These are phyloP conservation scores for Rhodotorula sp. DNA, from an alignment of 1,284 basidiomycete species.

Conservation along the genomic window DNA sequence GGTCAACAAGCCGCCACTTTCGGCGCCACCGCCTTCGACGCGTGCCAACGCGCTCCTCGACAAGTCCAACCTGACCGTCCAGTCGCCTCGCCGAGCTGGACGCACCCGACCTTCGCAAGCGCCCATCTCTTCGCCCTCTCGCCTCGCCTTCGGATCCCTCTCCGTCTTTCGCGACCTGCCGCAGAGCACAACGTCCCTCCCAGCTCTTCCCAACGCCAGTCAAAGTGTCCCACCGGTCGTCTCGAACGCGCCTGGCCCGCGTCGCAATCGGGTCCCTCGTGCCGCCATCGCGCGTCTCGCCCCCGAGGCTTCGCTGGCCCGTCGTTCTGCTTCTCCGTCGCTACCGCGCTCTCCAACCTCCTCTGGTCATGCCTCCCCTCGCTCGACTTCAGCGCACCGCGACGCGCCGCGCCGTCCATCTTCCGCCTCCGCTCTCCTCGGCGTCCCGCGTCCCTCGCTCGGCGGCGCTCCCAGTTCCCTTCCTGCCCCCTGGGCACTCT, in stretches of 20 bases:
- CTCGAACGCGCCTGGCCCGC: no score
- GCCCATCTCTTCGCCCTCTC: no score
- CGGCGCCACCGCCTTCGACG: background rate
- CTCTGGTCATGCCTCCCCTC: background rate
- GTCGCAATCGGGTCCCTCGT: no score
- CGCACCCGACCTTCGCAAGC: background rate
- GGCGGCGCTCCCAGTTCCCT: background rate
- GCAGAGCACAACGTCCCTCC: no score
- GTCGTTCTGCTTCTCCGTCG: background rate
- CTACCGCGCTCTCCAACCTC: background rate
- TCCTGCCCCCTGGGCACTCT: conserved; percentile 7
- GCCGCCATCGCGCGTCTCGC: no score
- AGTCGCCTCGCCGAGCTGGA: background rate
- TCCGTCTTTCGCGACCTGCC: background rate
- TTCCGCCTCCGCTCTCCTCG: background rate
- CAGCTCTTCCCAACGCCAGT: no score
- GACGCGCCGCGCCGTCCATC: background rate
- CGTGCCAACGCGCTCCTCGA: conserved; percentile 1
- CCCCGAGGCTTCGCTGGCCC: no score
- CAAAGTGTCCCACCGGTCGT: no score
- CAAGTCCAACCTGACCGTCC: conserved; percentile 15
- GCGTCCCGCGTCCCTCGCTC: background rate
- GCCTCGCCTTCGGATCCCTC: background rate
- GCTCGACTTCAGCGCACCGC: no score
- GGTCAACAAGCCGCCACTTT: background rate